Evolutionary conservation across 2,329 filamentous ascomycete species (phyloP), one percentile per base, ranked within the genome.

Genomic region (Monilinia aucupariae): DNA sequence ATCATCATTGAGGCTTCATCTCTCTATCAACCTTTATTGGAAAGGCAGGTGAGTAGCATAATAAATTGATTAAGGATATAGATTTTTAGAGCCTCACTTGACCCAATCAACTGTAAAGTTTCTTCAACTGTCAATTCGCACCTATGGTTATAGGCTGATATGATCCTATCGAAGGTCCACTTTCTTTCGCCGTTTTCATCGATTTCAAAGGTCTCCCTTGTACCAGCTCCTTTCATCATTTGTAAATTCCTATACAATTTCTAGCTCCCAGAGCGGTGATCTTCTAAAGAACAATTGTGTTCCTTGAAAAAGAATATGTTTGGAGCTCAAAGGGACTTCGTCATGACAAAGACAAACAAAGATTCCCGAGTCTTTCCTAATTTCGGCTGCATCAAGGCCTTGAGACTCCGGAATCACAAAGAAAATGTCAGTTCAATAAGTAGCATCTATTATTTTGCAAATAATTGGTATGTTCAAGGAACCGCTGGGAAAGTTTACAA

Each of bases 101-200:
- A 70, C 75, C 32, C 65, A 82, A 8, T 75, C 80, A 2, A 65
- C n/a, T 25, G n/a, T 10, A 25, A 22, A 45, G 4, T 45, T n/a
- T n/a, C 17, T 5, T n/a, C 6, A 27, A 6, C 5, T 8, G 4
- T 25, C 45, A 15, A 25, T 27, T 48, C 13, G 2, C 5, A 5
- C 2, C n/a, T 27, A 13, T 27, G 7, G 10, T 5, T 27, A 15
- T 27, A 2, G 13, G 15, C 4, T 15, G 12, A 39, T 39, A 12
- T 39, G 12, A 15, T 39, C 3, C 5, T 39, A 15, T 15, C 13
- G 37, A 12, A 39, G 2, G 13, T 39, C 27, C 27, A 30, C 6
- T 8, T 22, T 45, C 53, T 32, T 32, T 55, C 41, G 54, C 54
- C 41, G 54, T 58, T 58, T 58, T 58, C 54, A 58, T 58, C 54